Evolutionary conservation across 148 eudicot species (phyloP).

Genomic region (Dianthus caryophyllus): DNA sequence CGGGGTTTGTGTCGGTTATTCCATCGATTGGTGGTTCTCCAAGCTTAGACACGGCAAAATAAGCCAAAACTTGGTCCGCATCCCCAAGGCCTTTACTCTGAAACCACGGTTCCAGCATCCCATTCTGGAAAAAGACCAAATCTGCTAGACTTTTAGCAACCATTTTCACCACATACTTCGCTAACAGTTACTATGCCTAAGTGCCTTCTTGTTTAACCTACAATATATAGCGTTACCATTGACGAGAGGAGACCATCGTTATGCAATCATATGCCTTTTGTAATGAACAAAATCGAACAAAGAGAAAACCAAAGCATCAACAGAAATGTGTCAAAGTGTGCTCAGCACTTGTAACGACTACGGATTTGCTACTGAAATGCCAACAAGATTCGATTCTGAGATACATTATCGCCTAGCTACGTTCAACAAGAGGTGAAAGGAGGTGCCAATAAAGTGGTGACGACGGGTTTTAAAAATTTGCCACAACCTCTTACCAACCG

Average conservation of each 20-base stretch:
- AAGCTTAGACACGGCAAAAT: slow-evolving; percentile 90
- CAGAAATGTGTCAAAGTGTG: not conserved
- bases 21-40: slow-evolving; percentile 94
- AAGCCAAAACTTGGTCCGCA: slow-evolving; percentile 86
- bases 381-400: no score
- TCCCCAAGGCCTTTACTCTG: slow-evolving; percentile 78
- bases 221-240: no score
- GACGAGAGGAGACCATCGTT: not conserved
- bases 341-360: no score
- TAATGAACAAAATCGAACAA: not conserved
- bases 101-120: slow-evolving; percentile 99
- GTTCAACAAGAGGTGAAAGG: no score
- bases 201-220: no score
- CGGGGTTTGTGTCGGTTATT: slow-evolving; percentile 90
- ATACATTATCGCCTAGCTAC: no score
- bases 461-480: no score
- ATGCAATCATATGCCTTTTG: not conserved
- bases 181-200: not conserved
- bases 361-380: no score
- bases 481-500: no score
- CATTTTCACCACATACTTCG: slow-evolving; percentile 12
- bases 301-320: not conserved
- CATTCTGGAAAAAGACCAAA: slow-evolving; percentile 99
- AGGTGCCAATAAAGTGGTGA: no score
- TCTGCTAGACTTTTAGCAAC: slow-evolving; percentile 80